phyloP scores from a whole-genome alignment of 108 stramenopile genomes.

The Pseudonitzschia pungens region DNA sequence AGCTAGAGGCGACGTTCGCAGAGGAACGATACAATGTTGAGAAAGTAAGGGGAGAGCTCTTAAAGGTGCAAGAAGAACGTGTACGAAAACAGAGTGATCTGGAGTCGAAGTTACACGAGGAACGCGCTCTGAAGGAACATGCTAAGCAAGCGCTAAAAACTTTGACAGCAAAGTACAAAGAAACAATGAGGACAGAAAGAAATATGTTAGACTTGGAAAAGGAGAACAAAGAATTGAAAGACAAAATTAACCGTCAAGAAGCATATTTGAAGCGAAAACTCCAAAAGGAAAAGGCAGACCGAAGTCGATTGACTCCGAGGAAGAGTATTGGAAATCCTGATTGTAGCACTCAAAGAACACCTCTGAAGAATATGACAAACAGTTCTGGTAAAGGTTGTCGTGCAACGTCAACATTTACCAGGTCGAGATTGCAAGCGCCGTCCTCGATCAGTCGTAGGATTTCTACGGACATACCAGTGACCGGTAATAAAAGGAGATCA shows the following conservation, averaged over 20 bases:
- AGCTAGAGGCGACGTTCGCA: slow-evolving; percentile 17
- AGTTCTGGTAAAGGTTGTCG: neutral
- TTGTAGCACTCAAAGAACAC: slow-evolving; percentile 2
- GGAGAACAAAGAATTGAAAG: slow-evolving; percentile 54
- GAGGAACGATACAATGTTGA: slow-evolving; percentile 12
- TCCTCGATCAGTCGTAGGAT: neutral
- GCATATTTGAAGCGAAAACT: slow-evolving; percentile 48
- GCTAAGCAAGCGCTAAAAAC: slow-evolving; percentile 22
- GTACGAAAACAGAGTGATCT: slow-evolving; percentile 14
- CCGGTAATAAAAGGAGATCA: neutral
- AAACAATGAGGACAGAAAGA: slow-evolving; percentile 19
- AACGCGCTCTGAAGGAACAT: slow-evolving; percentile 19
- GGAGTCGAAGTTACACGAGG: slow-evolving; percentile 25
- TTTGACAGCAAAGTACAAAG: slow-evolving; percentile 16
- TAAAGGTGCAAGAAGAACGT: slow-evolving; percentile 14
- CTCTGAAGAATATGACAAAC: neutral
- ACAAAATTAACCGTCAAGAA: slow-evolving; percentile 58
- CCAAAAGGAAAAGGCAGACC: slow-evolving; percentile 44
- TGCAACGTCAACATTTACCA: neutral
- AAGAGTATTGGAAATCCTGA: slow-evolving; percentile 6
- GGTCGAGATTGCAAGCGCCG: neutral
- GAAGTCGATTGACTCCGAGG: slow-evolving; percentile 5
- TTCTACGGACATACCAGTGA: neutral
- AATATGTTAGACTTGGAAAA: slow-evolving; percentile 41
- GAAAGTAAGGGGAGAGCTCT: slow-evolving; percentile 8